A percentile compares a stretch with the other conserved stretches of the same genome.
Conservation (phyloP, 176 grass and related monocot genomes). For the Avena atlantica region DNA sequence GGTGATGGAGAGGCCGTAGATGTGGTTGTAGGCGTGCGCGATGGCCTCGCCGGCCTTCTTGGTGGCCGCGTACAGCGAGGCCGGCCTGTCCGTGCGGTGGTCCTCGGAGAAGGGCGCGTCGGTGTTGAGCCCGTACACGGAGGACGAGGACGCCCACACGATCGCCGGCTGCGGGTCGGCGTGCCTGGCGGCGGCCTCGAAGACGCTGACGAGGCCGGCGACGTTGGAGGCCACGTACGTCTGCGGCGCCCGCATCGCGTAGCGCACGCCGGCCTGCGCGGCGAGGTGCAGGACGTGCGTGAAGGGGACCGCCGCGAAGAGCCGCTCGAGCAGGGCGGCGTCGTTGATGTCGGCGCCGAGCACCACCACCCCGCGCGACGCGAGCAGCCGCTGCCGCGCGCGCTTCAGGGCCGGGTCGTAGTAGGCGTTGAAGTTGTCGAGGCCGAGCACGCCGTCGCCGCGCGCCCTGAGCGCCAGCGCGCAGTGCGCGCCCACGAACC, state of each 20-base stretch:
- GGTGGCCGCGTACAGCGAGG: conserved; percentile 94
- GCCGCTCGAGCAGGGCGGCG: conserved; percentile 51
- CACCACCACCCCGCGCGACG: conserved; percentile 59
- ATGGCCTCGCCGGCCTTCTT: conserved; percentile 99
- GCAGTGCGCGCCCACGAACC: conserved; percentile 90
- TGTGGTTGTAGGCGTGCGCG: conserved; percentile 96
- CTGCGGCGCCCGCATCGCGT: conserved; percentile 87
- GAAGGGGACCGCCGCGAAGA: conserved; percentile 67
- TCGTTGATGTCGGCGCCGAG: conserved; percentile 91
- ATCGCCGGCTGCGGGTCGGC: conserved; percentile 90
- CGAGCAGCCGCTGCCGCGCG: conserved; percentile 71
- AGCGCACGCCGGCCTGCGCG: conserved; percentile 87
- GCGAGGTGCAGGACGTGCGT: conserved; percentile 96
- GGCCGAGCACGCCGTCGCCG: conserved; percentile 87
- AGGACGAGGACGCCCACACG: conserved; percentile 96
- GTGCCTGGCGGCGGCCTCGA: conserved; percentile 79
- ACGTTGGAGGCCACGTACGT: conserved; percentile 94
- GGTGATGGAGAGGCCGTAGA: conserved; percentile 97
- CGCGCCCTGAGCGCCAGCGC: conserved; percentile 72
- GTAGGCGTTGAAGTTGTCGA: conserved; percentile 98
- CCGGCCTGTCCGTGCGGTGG: conserved; percentile 83
- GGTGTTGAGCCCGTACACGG: conserved; percentile 92
- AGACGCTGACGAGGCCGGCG: conserved; percentile 69
- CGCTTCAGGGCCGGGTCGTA: conserved; percentile 88
- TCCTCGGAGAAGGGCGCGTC: conserved; percentile 84